Percentiles rank a stretch among this genome's conserved stretches.
Conservation (phyloP, 1,284 basidiomycete species). For the Ustilago nuda region DNA sequence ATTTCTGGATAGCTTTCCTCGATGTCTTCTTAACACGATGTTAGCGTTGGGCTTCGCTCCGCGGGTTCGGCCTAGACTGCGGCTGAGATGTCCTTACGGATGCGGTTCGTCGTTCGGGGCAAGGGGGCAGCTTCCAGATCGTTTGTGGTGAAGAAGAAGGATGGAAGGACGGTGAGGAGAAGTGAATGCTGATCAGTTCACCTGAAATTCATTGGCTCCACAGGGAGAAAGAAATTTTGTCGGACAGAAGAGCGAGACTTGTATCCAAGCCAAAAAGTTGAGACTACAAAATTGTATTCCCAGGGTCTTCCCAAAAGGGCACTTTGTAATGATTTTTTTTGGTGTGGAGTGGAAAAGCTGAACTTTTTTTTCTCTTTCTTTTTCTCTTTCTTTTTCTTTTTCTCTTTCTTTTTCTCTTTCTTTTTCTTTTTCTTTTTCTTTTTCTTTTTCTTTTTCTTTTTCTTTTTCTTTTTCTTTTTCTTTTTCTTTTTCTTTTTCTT, state of each 20-base stretch:
- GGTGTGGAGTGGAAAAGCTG: slow-evolving; percentile 2
- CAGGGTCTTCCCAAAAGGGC: slow-evolving; percentile 25
- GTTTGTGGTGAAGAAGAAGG: background rate
- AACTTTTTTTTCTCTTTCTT: slow-evolving; percentile 16
- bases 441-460: no score
- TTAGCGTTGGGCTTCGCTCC: no score
- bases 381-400: background rate
- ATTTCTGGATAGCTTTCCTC: no score
- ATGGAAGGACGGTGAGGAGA: background rate
- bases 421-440: no score
- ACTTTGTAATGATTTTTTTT: slow-evolving; percentile 19
- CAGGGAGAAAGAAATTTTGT: slow-evolving; percentile 16
- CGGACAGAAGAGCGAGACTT: background rate
- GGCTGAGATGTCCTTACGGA: no score
- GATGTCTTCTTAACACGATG: no score
- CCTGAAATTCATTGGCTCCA: background rate
- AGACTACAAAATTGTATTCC: slow-evolving; percentile 20
- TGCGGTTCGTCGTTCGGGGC: background rate
- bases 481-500: background rate
- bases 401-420: no score
- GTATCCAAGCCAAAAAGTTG: background rate
- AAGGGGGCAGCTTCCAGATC: background rate
- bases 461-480: no score
- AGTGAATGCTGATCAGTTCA: background rate
- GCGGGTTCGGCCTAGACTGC: no score